phyloP scores from a whole-genome alignment of 441 rosid genomes.

The Mallotus repandus region DNA sequence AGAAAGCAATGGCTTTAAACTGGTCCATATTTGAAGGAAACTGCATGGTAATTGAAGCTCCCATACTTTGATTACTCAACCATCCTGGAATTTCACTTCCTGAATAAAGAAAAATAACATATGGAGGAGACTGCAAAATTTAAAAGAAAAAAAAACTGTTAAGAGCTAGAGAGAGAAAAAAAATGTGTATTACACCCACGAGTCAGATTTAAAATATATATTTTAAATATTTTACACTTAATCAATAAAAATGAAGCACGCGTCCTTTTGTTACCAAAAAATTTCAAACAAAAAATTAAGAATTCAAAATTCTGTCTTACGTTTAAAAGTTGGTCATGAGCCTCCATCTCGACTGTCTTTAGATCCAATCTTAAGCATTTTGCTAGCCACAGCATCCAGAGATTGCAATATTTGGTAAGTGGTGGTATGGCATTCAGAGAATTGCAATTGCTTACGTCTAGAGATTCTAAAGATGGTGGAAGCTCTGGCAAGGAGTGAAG shows the following conservation, averaged over 20 bases:
- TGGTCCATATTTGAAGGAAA: not conserved
- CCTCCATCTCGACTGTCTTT: not conserved
- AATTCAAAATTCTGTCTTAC: too few relatives aligned
- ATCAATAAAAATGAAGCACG: too few relatives aligned
- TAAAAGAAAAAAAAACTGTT: not conserved
- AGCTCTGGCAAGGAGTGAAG: not conserved
- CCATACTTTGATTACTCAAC: constrained; percentile 3
- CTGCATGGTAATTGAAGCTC: not conserved
- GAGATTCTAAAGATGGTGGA: not conserved
- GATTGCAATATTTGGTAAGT: not conserved
- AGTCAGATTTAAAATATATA: too few relatives aligned
- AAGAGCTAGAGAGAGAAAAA: not conserved
- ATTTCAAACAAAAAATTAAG: too few relatives aligned
- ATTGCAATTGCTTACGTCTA: not conserved
- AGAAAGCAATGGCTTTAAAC: constrained; percentile 10
- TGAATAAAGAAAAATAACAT: not conserved
- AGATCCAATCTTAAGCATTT: not conserved
- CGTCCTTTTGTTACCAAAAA: too few relatives aligned
- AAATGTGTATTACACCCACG: too few relatives aligned
- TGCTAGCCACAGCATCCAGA: not conserved
- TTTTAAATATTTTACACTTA: too few relatives aligned
- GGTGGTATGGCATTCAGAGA: not conserved
- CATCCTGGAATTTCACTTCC: constrained; percentile 18
- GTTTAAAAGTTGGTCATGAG: not conserved
- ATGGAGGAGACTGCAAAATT: not conserved